Conservation (phyloP, 805 yeast genomes). For the Blastobotrys attinorum region DNA sequence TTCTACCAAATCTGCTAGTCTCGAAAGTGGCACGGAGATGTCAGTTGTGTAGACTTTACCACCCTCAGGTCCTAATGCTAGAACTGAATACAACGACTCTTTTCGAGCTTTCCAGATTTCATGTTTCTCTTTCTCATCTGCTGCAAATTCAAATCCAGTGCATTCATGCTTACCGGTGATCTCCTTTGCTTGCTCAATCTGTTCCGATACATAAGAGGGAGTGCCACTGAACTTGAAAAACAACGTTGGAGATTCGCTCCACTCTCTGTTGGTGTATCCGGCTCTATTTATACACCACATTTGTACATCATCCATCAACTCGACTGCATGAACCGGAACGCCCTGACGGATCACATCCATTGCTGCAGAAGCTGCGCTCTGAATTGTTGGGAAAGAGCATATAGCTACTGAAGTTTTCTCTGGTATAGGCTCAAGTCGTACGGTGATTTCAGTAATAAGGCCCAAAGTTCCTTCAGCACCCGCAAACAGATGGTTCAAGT, state of each 20-base stretch:
- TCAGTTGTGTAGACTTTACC: constrained; percentile 68
- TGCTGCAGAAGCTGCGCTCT: constrained; percentile 66
- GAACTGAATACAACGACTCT: constrained; percentile 55
- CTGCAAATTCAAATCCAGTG: constrained; percentile 53
- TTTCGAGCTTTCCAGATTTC: constrained; percentile 75
- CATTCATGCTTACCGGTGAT: constrained; percentile 52
- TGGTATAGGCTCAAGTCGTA: constrained; percentile 61
- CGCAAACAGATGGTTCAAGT: constrained; percentile 62
- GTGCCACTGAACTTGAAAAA: constrained; percentile 58
- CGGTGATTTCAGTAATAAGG: constrained; percentile 67
- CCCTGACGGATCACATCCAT: constrained; percentile 55
- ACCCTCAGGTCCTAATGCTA: constrained; percentile 54
- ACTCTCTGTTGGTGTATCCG: constrained; percentile 43
- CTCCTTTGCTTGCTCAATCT: constrained; percentile 37
- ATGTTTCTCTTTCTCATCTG: constrained; percentile 47
- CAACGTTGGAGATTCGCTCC: constrained; percentile 55
- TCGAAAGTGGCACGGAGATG: constrained; percentile 74
- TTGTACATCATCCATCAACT: constrained; percentile 62
- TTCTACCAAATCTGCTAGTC: constrained; percentile 52
- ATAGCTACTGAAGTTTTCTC: constrained; percentile 58
- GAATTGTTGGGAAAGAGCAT: constrained; percentile 57
- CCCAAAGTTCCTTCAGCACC: constrained; percentile 81
- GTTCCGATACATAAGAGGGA: constrained; percentile 35
- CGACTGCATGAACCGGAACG: constrained; percentile 64
- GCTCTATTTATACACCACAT: constrained; percentile 57